phyloP scores from a whole-genome alignment of 2,329 filamentous ascomycete species.

The Drechslerella dactyloides region DNA sequence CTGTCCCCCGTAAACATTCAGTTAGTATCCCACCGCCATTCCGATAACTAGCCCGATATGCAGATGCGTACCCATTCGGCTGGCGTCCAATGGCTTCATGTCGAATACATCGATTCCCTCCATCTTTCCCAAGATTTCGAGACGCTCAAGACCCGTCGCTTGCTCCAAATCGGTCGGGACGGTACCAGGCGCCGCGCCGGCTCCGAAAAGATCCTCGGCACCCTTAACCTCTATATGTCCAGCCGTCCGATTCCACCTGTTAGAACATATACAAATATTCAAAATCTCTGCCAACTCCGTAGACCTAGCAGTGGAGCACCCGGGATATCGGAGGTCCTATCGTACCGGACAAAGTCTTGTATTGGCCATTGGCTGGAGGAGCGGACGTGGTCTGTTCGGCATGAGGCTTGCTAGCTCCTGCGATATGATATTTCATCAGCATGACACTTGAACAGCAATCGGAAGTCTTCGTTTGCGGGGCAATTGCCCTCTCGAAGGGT shows the following conservation, averaged over 20 bases:
- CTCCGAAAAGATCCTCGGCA: slow-evolving; percentile 81
- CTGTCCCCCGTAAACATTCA: slow-evolving; percentile 59
- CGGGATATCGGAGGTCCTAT: slow-evolving; percentile 16
- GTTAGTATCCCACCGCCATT: background rate
- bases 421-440: background rate
- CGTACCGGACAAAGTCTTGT: slow-evolving; percentile 38
- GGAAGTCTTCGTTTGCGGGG: background rate
- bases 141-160: slow-evolving; percentile 94
- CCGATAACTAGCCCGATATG: slow-evolving; percentile 16
- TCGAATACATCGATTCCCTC: slow-evolving; percentile 97
- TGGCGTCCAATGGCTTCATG: slow-evolving; percentile 93
- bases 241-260: background rate
- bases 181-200: slow-evolving; percentile 80
- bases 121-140: slow-evolving; percentile 99
- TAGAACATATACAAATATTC: background rate
- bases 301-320: background rate
- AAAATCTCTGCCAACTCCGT: background rate
- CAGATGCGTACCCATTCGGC: slow-evolving; percentile 72
- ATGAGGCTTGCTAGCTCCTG: slow-evolving; percentile 21
- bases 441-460: background rate
- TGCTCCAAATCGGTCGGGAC: slow-evolving; percentile 95
- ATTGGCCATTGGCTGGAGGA: background rate
- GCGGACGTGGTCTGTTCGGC: slow-evolving; percentile 13
- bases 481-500: background rate
- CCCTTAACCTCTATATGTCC: slow-evolving; percentile 74